Evolutionary conservation across 352 stramenopile species (phyloP).

Genomic region (Achlya hypogyna): DNA sequence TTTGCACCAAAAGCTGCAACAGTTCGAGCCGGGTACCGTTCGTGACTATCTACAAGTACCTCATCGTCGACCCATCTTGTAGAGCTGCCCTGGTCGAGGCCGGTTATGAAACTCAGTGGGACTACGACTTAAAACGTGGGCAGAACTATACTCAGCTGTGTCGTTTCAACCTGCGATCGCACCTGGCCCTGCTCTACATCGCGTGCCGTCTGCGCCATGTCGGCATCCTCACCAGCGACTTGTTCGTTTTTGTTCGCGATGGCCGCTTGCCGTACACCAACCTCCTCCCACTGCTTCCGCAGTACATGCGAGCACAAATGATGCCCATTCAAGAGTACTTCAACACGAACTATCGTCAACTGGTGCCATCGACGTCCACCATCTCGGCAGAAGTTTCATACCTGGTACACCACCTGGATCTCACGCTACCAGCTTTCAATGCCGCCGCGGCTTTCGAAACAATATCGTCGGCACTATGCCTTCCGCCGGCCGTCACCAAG

Average conservation of each 20-base stretch:
- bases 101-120: slow-evolving; percentile 15
- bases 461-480: slow-evolving; percentile 42
- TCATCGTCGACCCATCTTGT: background rate
- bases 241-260: background rate
- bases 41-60: background rate
- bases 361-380: background rate
- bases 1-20: background rate
- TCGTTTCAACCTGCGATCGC: background rate
- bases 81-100: background rate
- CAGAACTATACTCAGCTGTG: background rate
- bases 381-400: slow-evolving; percentile 25
- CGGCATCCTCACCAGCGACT: slow-evolving; percentile 8
- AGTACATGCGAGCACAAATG: background rate
- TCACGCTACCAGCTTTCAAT: slow-evolving; percentile 64
- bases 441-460: slow-evolving; percentile 40
- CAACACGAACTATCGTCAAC: background rate
- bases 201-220: slow-evolving; percentile 1
- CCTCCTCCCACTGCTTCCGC: background rate
- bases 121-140: slow-evolving; percentile 1
- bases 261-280: slow-evolving; percentile 5
- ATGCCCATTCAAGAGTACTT: background rate
- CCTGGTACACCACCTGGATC: slow-evolving; percentile 60
- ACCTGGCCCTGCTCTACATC: slow-evolving; percentile 9
- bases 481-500: slow-evolving; percentile 48
- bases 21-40: background rate